Base-by-base conservation (phyloP, 139 green algal genomes). In the Closterium sp. region DNA sequence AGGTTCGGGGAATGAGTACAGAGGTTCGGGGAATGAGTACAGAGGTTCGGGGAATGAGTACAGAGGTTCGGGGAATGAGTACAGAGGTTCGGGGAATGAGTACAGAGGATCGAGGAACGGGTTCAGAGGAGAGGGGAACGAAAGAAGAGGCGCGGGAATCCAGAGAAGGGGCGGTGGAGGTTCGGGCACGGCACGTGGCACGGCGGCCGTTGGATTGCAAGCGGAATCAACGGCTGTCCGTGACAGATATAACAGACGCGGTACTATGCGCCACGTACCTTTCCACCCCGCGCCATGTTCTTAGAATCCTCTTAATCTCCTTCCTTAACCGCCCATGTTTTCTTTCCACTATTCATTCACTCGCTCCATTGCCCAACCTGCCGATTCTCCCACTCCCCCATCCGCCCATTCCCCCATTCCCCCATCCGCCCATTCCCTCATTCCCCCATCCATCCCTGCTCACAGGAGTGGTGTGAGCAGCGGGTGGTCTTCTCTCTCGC, bases 391-490 rank as follows among this genome's bases (percentile, higher is more conserved):
- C n/a, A n/a, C 9, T 42, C 34, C 6, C 6, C 85, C 9, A 30
- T 30, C 9, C 85, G 17, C 9, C 85, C 30, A 17, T 9, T 31
- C 30, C 10, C 85, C 30, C 85, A 73, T 31, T 38, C 9, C 1
- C 85, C 85, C 29, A 30, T 1, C 17, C 29, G 17, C 29, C 38
- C 38, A 50, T 13, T 50, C 38, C 5, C 34, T 6, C 34, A 6
- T 32, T 22, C 30, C 31, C 31, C 31, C 86, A 89, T 34, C 31
- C 28, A 4, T 86, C 28, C 0, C 6, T 50, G 38, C 38, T 50
- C 24, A 13, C 88, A 91, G 90, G 90, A 93, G 90, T 93, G 90
- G 90, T 93, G 90, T 22, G 90, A 93, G 86, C 22, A 92, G 90
- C 90, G 91, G 17, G 86, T 93, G 31, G 2, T 91, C 1, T 93